These are phyloP conservation scores for Ichthyophonus hoferi DNA, from an alignment of 208 protist species.

Conservation along the genomic window DNA sequence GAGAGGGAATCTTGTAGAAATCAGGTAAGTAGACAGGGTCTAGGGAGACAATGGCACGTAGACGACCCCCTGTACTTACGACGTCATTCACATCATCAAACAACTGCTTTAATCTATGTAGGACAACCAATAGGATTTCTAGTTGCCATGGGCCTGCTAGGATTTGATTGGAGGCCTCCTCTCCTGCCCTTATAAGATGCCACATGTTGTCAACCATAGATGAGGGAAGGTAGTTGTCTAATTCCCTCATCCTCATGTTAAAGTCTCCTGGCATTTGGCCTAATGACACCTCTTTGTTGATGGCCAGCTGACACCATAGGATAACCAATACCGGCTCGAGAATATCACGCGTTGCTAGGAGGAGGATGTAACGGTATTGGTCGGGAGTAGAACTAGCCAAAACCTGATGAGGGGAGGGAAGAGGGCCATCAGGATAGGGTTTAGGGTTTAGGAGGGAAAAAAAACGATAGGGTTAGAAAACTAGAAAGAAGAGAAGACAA, in stretches of 20 bases:
- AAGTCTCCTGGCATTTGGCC: neutral
- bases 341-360: neutral
- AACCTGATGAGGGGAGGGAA: neutral
- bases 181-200: neutral
- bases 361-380: neutral
- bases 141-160: neutral
- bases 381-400: neutral
- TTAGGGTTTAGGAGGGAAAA: neutral
- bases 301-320: neutral
- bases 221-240: neutral
- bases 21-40: neutral
- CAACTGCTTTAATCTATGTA: neutral
- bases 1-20: neutral
- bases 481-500: no score
- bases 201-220: neutral
- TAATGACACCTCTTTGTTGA: neutral
- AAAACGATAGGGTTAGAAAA: no score
- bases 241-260: neutral
- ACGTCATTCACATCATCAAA: neutral
- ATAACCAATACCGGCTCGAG: neutral
- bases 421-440: neutral
- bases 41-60: neutral
- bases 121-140: neutral
- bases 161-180: no score
- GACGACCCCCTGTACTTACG: neutral